Evolutionary conservation across 1,284 basidiomycete species (phyloP).

Genomic region (Cystobasidiaceae sp.): DNA sequence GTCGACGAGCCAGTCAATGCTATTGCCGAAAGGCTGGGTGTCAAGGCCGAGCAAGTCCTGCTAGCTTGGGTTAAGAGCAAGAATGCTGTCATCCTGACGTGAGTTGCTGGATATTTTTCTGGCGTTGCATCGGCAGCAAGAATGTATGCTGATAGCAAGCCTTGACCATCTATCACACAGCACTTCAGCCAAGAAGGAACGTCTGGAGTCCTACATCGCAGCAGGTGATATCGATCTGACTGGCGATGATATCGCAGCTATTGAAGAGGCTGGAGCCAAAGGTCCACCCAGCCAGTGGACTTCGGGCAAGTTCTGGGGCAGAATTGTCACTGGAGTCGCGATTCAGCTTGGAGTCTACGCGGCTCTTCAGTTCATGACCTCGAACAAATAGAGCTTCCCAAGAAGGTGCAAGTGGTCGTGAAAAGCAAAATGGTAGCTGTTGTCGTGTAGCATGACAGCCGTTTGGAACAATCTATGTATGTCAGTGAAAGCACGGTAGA

Average conservation of each 20-base stretch:
- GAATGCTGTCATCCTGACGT: constrained; percentile 64
- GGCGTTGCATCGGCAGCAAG: neutral
- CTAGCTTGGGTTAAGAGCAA: constrained; percentile 63
- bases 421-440: too few species aligned
- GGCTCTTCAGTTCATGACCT: neutral
- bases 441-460: too few species aligned
- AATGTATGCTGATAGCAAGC: neutral
- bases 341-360: constrained; percentile 12
- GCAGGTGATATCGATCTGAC: constrained; percentile 51
- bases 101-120: too few species aligned
- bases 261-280: constrained; percentile 47
- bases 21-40: constrained; percentile 56
- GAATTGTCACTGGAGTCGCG: neutral
- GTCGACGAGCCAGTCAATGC: constrained; percentile 52
- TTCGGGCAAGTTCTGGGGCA: neutral
- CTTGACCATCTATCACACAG: neutral
- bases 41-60: constrained; percentile 61
- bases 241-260: constrained; percentile 46
- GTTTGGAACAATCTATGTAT: too few species aligned
- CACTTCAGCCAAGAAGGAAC: constrained; percentile 29
- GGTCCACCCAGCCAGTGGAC: constrained; percentile 5
- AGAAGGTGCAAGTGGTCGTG: constrained; percentile 27
- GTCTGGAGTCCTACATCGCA: constrained; percentile 57
- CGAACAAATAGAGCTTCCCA: neutral
- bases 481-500: too few species aligned